Evolutionary conservation across 257 asterid genomes (phyloP), one percentile per base, ranked within the genome.

Genomic region (Voacanga thouarsii): DNA sequence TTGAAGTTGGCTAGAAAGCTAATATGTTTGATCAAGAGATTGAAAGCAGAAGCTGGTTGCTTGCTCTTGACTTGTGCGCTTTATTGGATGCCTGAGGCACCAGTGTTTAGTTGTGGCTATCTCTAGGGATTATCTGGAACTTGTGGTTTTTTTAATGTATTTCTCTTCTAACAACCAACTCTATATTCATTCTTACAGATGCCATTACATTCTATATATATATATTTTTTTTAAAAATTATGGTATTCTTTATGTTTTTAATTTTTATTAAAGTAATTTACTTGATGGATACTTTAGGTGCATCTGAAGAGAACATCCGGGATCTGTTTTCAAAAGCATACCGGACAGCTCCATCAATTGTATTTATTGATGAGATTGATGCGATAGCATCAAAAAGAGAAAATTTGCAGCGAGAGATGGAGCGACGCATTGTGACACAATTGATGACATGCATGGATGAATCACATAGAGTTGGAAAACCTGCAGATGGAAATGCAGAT

Each of bases 291-390:
- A 3, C 68, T 84, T 71, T 83, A 92, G 99, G 98, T 71, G 94
- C 94, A 67, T 93, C 99, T 4, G 99, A 93, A 85, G 98, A 90
- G 82, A 95, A 90, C 79, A 88, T 93, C 55, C 82, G 97, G 33
- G 94, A 90, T 71, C 84, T 95, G 79, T 95, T 95, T 85, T 73
- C 88, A 12, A 89, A 93, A 79, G 98, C 99, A 72, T 75, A 90
- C 73, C 84, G 92, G 84, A 93, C 97, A 21, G 92, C 94, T 37
- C 98, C 98, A 23, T 95, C 99, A n/a, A 90, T 95, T 69, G 93
- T 95, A 69, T 95, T 95, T 84, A 93, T 95, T 72, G 98, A 95
- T 71, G 99, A 95, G 84, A 95, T 95, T 33, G 99, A 95, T 83
- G 92, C 98, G 37, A 89, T 95, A 79, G 97, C 98, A 85, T 87